Evolutionary conservation across 2,329 filamentous ascomycete genomes (phyloP), one percentile per base, ranked within the genome.

Genomic region (Leptosphaerulina australis): DNA sequence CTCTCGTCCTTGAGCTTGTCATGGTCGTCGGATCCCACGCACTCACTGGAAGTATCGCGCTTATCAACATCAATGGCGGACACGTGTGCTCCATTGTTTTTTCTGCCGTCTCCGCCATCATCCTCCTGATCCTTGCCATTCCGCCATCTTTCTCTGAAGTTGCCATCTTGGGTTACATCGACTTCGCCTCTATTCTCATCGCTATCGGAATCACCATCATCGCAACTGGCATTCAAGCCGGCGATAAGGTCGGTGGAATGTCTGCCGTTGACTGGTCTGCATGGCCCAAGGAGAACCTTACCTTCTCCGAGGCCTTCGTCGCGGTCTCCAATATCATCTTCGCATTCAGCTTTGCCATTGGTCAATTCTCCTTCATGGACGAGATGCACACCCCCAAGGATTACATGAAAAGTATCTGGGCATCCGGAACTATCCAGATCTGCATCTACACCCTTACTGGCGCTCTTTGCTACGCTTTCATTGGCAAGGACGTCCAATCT

Each of bases 1-100:
- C 52, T 4, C 52, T 55, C 4, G 52, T 55, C 11, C 52, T 55
- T 35, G 52, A 55, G 28, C 48, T 55, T n/a, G 52, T 55, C 43
- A 55, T 55, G 52, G 48, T 52, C 17, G 52, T 55, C n/a, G 52
- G 52, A 44, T 52, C 48, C n/a, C 52, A 55, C 39, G 52, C 52
- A 9, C 33, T 55, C 18, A 55, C 52, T 15, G 52, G 52, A 38
- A 55, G 52, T 35, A 55, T 55, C 34, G 52, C 52, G 35, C 48
- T 55, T 25, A 55, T 55, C 44, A 48, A 55, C 48, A 51, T 55
- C 39, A 55, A 55, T 26, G 52, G 52, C 26, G 52, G 52, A 6
- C 52, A 55, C 26, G 52, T 52, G 15, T 55, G 52, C 48, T 52
- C 48, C 30, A 54, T 55, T 25, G 52, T 28, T 20, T 55, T 56